A percentile compares a stretch with the other conserved stretches of the same genome.
phyloP scores from a whole-genome alignment of 768 basidiomycete species.

The Dendrothele bispora region DNA sequence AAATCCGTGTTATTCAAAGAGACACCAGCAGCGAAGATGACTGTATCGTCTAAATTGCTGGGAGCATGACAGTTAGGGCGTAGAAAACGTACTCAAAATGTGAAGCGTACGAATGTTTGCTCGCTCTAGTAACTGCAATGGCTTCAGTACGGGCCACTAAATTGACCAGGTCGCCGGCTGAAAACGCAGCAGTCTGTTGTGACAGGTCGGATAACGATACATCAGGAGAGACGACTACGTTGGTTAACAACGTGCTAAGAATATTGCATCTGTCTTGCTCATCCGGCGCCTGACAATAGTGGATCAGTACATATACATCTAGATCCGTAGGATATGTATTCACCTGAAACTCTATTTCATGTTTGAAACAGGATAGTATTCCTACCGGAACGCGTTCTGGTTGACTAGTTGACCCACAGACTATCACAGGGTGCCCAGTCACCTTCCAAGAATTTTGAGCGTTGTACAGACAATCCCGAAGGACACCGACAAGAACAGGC shows the following conservation, averaged over 20 bases:
- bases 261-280: conserved; percentile 73
- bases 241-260: conserved; percentile 44
- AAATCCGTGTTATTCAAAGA: conserved; percentile 65
- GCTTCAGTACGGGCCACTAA: conserved; percentile 61
- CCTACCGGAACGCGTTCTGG: conserved; percentile 60
- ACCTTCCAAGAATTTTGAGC: conserved; percentile 55
- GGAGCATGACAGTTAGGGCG: background rate
- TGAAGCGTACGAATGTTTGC: conserved; percentile 33
- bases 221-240: conserved; percentile 61
- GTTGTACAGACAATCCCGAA: conserved; percentile 65
- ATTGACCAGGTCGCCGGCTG: conserved; percentile 76
- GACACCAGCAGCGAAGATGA: conserved; percentile 30
- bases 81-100: background rate
- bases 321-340: conserved; percentile 2
- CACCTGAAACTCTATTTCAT: conserved; percentile 78
- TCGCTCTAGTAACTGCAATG: conserved; percentile 52
- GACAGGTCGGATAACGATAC: conserved; percentile 74
- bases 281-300: conserved; percentile 62
- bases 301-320: background rate
- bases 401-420: conserved; percentile 74
- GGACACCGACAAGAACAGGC: conserved; percentile 49
- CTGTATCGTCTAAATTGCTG: background rate
- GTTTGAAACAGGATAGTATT: conserved; percentile 78
- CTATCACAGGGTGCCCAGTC: conserved; percentile 69
- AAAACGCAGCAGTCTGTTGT: conserved; percentile 87